Conservation (phyloP, 345 rosid species). For the Salix caprea region DNA sequence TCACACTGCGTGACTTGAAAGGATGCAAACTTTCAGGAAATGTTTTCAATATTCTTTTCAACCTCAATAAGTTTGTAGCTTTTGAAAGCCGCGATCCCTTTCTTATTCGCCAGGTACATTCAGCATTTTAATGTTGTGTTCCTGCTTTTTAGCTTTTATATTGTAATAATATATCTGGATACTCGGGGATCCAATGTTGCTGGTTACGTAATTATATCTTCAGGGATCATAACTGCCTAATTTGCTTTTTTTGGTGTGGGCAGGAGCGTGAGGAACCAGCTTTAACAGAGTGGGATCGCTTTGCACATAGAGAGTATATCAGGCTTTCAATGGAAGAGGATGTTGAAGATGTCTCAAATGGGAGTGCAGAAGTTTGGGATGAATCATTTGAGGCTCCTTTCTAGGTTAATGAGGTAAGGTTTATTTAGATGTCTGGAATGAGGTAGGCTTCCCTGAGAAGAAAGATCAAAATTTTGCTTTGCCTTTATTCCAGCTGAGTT, state of each 20-base stretch:
- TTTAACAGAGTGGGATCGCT: conserved; percentile 95
- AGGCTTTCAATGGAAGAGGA: conserved; percentile 37
- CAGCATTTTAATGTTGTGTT: not conserved
- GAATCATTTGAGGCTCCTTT: conserved; percentile 33
- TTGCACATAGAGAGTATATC: conserved; percentile 66
- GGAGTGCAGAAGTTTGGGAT: conserved; percentile 31
- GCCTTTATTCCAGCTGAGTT: not conserved
- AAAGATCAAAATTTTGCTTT: not conserved
- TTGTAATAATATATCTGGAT: no score
- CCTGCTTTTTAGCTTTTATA: not conserved
- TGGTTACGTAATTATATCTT: not conserved
- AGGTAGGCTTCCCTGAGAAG: not conserved
- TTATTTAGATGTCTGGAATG: not conserved
- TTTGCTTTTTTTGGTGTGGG: conserved; percentile 1
- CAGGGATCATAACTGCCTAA: not conserved
- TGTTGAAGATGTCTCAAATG: conserved; percentile 30
- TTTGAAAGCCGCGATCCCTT: conserved; percentile 33
- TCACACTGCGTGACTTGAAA: conserved; percentile 28
- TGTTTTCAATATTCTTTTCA: conserved; percentile 30
- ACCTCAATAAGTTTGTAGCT: conserved; percentile 30
- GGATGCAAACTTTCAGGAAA: conserved; percentile 27
- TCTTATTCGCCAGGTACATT: conserved; percentile 29
- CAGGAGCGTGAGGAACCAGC: conserved; percentile 93
- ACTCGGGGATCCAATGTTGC: not conserved
- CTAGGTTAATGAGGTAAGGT: conserved; percentile 13